Evolutionary conservation across 345 rosid species (phyloP).

Genomic region (Eucalyptus microcorys): DNA sequence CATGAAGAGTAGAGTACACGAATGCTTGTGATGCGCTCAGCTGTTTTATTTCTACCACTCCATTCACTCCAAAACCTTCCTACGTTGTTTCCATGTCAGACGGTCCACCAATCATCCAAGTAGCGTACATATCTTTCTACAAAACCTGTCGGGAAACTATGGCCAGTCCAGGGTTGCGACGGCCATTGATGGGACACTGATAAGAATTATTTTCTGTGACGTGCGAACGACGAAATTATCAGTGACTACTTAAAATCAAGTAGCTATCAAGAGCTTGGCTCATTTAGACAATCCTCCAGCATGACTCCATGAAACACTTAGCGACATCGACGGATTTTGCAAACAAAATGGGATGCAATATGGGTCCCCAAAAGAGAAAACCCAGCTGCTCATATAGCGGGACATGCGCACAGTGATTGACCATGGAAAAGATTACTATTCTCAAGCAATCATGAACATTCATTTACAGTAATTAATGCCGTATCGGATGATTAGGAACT

Average conservation of each 20-base stretch:
- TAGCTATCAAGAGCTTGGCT: neutral
- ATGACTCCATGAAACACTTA: too few relatives aligned
- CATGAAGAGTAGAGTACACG: neutral
- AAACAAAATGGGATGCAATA: neutral
- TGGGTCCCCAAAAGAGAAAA: neutral
- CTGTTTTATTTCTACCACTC: neutral
- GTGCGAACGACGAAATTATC: neutral
- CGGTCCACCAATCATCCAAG: neutral
- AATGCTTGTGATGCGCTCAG: neutral
- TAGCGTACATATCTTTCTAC: neutral
- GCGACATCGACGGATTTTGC: neutral
- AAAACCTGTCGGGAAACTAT: neutral
- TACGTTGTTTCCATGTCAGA: neutral
- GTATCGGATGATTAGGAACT: neutral
- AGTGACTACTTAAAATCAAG: neutral
- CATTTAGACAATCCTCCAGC: neutral
- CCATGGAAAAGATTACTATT: neutral
- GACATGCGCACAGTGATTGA: neutral
- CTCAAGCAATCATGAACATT: neutral
- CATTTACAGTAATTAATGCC: neutral
- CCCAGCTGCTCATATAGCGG: neutral
- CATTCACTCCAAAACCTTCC: neutral
- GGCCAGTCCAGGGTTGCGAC: neutral
- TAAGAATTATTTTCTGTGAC: neutral
- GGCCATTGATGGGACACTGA: neutral